Evolutionary conservation across 1,284 basidiomycete genomes (phyloP).

Genomic region (Paramarasmius palmivorus): DNA sequence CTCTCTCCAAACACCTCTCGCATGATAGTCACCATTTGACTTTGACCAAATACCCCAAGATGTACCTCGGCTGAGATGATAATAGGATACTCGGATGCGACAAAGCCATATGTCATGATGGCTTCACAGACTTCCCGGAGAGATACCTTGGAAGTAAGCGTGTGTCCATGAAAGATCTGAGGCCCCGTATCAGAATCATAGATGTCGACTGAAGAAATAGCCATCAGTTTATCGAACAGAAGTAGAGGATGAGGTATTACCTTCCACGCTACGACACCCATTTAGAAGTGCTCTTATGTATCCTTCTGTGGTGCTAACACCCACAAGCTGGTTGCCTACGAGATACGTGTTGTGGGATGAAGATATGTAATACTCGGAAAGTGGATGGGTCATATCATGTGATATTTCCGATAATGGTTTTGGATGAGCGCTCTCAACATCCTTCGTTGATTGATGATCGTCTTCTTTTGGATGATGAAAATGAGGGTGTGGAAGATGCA

Average conservation of each 20-base stretch:
- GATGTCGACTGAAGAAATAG: slow-evolving; percentile 73
- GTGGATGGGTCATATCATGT: slow-evolving; percentile 79
- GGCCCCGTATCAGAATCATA: slow-evolving; percentile 89
- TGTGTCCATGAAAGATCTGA: slow-evolving; percentile 89
- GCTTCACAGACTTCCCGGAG: slow-evolving; percentile 86
- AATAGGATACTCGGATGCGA: slow-evolving; percentile 90
- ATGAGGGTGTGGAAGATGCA: neutral
- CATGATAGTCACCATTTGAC: slow-evolving; percentile 80
- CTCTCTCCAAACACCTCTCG: slow-evolving; percentile 72
- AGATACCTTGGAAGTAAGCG: slow-evolving; percentile 85
- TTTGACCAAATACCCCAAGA: slow-evolving; percentile 82
- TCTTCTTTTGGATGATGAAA: neutral
- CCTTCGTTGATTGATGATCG: slow-evolving; percentile 26
- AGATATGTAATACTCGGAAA: slow-evolving; percentile 90
- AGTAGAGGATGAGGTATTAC: slow-evolving; percentile 49
- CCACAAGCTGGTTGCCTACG: slow-evolving; percentile 91
- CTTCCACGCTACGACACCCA: slow-evolving; percentile 90
- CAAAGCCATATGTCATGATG: slow-evolving; percentile 91
- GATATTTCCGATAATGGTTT: slow-evolving; percentile 63
- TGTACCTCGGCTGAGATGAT: slow-evolving; percentile 96
- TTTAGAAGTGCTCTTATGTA: slow-evolving; percentile 92
- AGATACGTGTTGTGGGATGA: slow-evolving; percentile 98
- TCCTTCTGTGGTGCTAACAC: slow-evolving; percentile 92
- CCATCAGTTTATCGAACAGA: neutral
- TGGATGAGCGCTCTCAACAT: slow-evolving; percentile 47